Evolutionary conservation across 2,329 filamentous ascomycete species (phyloP).

Genomic region (Cladosporium cucumerinum): DNA sequence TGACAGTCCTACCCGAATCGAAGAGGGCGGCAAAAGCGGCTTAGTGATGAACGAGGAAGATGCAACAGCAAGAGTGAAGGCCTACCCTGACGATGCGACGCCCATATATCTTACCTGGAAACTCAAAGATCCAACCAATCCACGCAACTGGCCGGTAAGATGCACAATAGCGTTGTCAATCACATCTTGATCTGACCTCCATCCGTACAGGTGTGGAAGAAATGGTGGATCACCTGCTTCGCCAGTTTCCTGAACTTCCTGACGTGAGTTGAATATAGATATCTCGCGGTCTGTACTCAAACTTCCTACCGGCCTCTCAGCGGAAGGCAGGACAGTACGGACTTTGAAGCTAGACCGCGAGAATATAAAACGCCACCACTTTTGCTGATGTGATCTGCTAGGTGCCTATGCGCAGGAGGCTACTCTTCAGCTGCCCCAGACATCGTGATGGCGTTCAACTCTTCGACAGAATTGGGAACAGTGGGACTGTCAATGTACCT

Average conservation of each 20-base stretch:
- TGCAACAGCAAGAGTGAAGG: slow-evolving; percentile 19
- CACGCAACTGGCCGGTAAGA: slow-evolving; percentile 38
- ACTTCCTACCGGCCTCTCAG: no score
- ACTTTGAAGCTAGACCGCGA: no score
- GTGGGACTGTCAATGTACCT: slow-evolving; percentile 48
- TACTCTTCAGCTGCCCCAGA: slow-evolving; percentile 43
- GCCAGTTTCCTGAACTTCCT: slow-evolving; percentile 36
- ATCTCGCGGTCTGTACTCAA: no score
- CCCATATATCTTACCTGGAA: slow-evolving; percentile 26
- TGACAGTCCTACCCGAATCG: slow-evolving; percentile 10
- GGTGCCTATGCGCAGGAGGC: slow-evolving; percentile 38
- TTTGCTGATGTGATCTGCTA: neutral
- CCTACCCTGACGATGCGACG: slow-evolving; percentile 20
- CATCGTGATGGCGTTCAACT: slow-evolving; percentile 42
- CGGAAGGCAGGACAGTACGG: no score
- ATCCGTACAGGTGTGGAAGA: slow-evolving; percentile 26
- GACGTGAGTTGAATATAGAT: slow-evolving; percentile 6
- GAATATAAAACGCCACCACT: neutral
- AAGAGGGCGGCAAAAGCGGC: slow-evolving; percentile 6
- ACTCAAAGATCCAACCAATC: slow-evolving; percentile 35
- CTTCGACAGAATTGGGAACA: slow-evolving; percentile 42
- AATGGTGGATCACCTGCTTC: slow-evolving; percentile 44
- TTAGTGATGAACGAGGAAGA: slow-evolving; percentile 21
- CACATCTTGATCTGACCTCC: neutral
- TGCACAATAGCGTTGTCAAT: neutral